Evolutionary conservation across 441 rosid species (phyloP).

Genomic region (Bruguiera hainesii): DNA sequence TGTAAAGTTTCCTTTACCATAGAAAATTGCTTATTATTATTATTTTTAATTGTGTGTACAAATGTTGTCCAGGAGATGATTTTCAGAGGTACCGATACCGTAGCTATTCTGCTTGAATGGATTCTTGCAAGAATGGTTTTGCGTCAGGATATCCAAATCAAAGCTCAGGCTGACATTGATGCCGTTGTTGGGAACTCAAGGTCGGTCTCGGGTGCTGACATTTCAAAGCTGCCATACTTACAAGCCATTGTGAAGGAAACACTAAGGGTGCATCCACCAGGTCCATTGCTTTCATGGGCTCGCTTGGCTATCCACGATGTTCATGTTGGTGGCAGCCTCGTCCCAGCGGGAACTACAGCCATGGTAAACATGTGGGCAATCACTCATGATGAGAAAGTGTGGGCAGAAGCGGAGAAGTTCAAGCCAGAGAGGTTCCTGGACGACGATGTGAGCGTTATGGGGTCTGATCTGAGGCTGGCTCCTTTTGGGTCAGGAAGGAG

Average conservation of each 20-base stretch:
- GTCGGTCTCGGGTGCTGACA: constrained; percentile 37
- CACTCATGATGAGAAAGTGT: constrained; percentile 45
- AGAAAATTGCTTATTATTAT: neutral
- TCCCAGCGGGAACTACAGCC: constrained; percentile 61
- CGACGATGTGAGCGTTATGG: constrained; percentile 47
- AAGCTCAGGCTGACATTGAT: constrained; percentile 46
- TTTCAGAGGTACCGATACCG: constrained; percentile 59
- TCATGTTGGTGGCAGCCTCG: constrained; percentile 35
- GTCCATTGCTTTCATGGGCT: constrained; percentile 69
- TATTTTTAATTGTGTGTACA: too few species aligned
- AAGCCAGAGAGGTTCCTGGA: constrained; percentile 46
- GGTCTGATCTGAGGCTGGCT: constrained; percentile 52
- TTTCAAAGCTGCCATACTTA: constrained; percentile 46
- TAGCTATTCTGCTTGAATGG: constrained; percentile 63
- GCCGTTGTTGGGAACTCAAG: constrained; percentile 18
- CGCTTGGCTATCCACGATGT: constrained; percentile 54
- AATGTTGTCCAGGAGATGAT: constrained; percentile 42
- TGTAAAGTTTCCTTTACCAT: neutral
- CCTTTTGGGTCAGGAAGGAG: constrained; percentile 65
- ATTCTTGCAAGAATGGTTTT: constrained; percentile 54
- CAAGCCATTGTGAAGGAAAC: constrained; percentile 53
- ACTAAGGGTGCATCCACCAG: constrained; percentile 50
- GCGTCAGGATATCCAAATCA: constrained; percentile 49
- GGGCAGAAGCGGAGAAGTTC: constrained; percentile 51
- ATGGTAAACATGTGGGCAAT: constrained; percentile 90